Conservation (phyloP, 2,329 filamentous ascomycete species). For the Clonostachys chloroleuca region DNA sequence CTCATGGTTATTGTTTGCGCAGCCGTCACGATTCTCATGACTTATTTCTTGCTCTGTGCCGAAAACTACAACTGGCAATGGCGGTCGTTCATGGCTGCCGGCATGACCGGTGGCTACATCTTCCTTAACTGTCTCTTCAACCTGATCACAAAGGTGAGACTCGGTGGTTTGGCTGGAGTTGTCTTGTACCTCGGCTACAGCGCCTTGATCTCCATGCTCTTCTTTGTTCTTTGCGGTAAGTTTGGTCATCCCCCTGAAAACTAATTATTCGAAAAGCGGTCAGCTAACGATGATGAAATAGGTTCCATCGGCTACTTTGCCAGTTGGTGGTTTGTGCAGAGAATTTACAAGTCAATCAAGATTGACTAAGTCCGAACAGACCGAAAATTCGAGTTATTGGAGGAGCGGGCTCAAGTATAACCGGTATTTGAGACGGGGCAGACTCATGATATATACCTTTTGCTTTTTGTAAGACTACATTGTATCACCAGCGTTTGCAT, state of each 20-base stretch:
- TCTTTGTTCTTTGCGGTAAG: slow-evolving; percentile 92
- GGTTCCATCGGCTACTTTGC: slow-evolving; percentile 94
- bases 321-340: slow-evolving; percentile 89
- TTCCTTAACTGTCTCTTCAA: slow-evolving; percentile 90
- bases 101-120: slow-evolving; percentile 86
- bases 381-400: background rate
- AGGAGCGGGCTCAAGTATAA: too few species aligned
- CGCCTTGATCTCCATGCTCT: slow-evolving; percentile 80
- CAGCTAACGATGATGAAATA: slow-evolving; percentile 27
- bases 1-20: slow-evolving; percentile 96
- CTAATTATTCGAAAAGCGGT: slow-evolving; percentile 1
- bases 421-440: background rate
- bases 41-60: slow-evolving; percentile 92
- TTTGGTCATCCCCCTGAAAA: slow-evolving; percentile 8
- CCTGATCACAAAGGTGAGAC: slow-evolving; percentile 81
- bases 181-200: slow-evolving; percentile 95
- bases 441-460: background rate
- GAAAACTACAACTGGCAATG: slow-evolving; percentile 99
- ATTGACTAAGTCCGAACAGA: slow-evolving; percentile 64
- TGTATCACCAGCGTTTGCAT: slow-evolving; percentile 20
- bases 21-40: slow-evolving; percentile 86
- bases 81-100: slow-evolving; percentile 88
- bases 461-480: slow-evolving; percentile 19
- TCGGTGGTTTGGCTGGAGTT: slow-evolving; percentile 79
- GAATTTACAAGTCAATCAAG: slow-evolving; percentile 97